A percentile compares a stretch with the other conserved stretches of the same genome.
Evolutionary conservation across 176 grass and related monocot species (phyloP).

Genomic region (Aegilops sharonensis): DNA sequence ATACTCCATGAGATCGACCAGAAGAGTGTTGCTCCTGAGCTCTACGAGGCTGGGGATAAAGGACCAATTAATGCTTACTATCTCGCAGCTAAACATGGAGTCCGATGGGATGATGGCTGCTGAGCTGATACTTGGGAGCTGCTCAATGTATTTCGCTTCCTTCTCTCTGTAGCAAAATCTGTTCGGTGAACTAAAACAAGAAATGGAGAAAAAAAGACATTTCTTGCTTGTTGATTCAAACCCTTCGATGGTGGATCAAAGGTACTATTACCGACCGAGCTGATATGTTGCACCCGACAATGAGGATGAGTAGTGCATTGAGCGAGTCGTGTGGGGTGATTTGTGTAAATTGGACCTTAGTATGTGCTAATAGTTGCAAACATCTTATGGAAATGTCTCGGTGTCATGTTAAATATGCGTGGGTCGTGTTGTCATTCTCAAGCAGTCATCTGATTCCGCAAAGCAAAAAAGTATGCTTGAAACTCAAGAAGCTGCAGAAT

Average conservation of each 20-base stretch:
- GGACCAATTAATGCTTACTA: conserved; percentile 89
- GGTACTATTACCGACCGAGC: background rate
- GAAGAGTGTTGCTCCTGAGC: conserved; percentile 69
- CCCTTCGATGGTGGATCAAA: background rate
- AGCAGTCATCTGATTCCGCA: background rate
- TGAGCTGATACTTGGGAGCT: background rate
- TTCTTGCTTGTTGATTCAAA: conserved; percentile 3
- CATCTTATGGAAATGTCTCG: background rate
- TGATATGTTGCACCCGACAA: background rate
- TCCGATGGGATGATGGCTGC: conserved; percentile 82
- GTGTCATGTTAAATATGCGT: background rate
- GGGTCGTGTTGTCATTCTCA: background rate
- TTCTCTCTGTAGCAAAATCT: background rate
- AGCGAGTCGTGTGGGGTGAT: background rate
- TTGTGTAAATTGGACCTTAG: background rate
- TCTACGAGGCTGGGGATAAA: conserved; percentile 74
- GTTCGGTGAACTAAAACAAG: background rate
- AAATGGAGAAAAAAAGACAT: background rate
- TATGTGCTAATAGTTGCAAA: background rate
- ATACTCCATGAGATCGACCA: conserved; percentile 73
- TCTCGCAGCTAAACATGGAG: conserved; percentile 84
- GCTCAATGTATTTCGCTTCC: background rate
- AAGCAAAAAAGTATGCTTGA: background rate
- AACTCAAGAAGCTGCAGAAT: background rate
- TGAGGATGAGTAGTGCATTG: background rate